Evolutionary conservation across 208 protist genomes (phyloP), one percentile per base, ranked within the genome.

Genomic region (Leptomonas seymouri): DNA sequence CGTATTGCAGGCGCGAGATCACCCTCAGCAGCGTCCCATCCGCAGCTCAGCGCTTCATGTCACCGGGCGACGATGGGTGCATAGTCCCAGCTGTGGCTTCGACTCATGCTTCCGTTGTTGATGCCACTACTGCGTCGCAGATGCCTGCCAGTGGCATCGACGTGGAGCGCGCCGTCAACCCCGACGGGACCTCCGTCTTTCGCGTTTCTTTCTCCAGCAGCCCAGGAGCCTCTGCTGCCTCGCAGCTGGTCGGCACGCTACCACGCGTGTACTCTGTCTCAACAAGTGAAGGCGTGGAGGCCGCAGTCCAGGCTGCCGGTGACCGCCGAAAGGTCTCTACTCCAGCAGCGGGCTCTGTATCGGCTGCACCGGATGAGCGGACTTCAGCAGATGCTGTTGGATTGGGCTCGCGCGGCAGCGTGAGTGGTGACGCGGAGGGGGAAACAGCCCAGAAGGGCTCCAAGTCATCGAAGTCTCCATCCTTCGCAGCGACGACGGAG

Each of bases 1-100:
- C 67, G 28, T 27, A 73, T 41, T 73, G 67, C 44, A 21, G 36
- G 15, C 58, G 60, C 41, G 58, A 34, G 18, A 58, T 73, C 30
- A 55, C 59, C 3, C 59, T 65, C 18, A 36, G 44, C 3, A 65
- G 44, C 46, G 46, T 28, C 41, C 20, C 44, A 3, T 45, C 28
- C 6, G 31, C 23, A 2, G n/a, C 14, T 20, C 64, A 7, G 61
- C 25, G 49, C 36, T 28, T 9, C n/a, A 6, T 6, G 4, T 25
- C 31, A 42, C 54, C 23, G 12, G n/a, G 12, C 23, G 7, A 39
- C 34, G 34, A 39, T 39, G 34, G 7, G 34, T 9, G 34, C 7
- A 3, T 39, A 3, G 7, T 39, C 9, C 34, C 34, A 39, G 7
- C 34, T 39, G 9, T 9, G 3, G 34, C 34, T 3, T 12, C 34